phyloP scores from a whole-genome alignment of 2,329 filamentous ascomycete genomes.

The Colletotrichum chrysophilum region DNA sequence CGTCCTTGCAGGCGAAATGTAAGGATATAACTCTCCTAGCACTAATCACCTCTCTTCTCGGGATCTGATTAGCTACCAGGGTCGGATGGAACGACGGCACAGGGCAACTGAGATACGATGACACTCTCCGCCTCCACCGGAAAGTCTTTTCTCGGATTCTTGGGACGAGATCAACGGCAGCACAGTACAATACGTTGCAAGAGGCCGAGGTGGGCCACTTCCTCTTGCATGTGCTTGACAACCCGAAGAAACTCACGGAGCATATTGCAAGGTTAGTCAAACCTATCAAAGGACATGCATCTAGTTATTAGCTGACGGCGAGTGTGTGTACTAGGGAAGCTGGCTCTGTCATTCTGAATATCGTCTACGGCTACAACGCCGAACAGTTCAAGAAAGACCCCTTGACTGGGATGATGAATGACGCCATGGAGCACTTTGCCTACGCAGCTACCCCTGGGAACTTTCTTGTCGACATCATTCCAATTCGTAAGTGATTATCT shows the following conservation, averaged over 20 bases:
- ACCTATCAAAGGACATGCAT: accelerated
- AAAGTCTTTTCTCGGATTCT: conserved; percentile 48
- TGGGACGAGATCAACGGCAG: conserved; percentile 42
- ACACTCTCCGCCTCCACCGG: conserved; percentile 44
- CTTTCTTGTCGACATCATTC: conserved; percentile 18
- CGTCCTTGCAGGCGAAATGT: conserved; percentile 40
- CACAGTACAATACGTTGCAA: conserved; percentile 45
- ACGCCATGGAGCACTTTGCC: not conserved
- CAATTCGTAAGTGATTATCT: not conserved
- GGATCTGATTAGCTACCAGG: not conserved
- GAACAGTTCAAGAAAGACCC: not conserved
- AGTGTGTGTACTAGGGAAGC: not conserved
- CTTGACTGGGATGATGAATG: not conserved
- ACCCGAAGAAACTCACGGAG: conserved; percentile 39
- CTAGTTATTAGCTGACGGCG: not conserved
- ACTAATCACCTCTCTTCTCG: accelerated
- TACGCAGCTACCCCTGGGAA: not conserved
- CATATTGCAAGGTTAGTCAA: conserved; percentile 46
- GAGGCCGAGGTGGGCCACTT: conserved; percentile 49
- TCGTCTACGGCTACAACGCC: not conserved
- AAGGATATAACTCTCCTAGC: not conserved
- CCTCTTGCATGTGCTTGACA: conserved; percentile 44
- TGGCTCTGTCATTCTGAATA: not conserved
- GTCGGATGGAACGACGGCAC: conserved; percentile 43
- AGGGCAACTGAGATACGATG: conserved; percentile 38